These are phyloP conservation scores for Gossypium trilobum DNA, from an alignment of 441 rosid species.

Conservation along the genomic window DNA sequence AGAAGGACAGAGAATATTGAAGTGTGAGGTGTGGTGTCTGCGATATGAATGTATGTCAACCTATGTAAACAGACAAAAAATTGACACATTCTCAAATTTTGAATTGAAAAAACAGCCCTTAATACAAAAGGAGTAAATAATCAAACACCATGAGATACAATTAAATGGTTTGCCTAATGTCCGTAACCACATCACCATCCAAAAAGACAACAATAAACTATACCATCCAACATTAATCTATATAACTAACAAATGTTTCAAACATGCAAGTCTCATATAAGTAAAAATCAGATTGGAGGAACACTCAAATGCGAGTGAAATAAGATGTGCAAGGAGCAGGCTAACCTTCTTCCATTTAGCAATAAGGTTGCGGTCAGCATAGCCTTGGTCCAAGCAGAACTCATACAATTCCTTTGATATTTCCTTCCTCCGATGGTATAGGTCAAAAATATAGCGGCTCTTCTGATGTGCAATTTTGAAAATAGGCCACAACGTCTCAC, in stretches of 20 bases:
- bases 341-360: constrained; percentile 52
- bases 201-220: not conserved
- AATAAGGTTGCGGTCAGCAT: constrained; percentile 43
- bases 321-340: not conserved
- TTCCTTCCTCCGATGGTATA: constrained; percentile 41
- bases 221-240: not conserved
- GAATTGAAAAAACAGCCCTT: not conserved
- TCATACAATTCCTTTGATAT: constrained; percentile 52
- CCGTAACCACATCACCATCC: not conserved
- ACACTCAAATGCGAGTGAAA: not conserved
- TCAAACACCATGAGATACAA: not conserved
- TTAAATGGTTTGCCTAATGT: not conserved
- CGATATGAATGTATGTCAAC: not conserved
- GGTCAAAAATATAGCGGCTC: constrained; percentile 46
- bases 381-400: constrained; percentile 52
- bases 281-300: not conserved
- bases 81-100: not conserved
- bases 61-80: not conserved
- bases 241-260: not conserved
- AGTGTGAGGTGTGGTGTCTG: not conserved
- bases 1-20: not conserved
- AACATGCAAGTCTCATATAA: not conserved
- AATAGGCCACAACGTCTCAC: constrained; percentile 52
- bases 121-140: not conserved
- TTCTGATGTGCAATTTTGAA: constrained; percentile 56